A percentile compares a stretch with the other conserved stretches of the same genome.
Evolutionary conservation across 2,329 filamentous ascomycete genomes (phyloP).

Genomic region (Emergomyces orientalis): DNA sequence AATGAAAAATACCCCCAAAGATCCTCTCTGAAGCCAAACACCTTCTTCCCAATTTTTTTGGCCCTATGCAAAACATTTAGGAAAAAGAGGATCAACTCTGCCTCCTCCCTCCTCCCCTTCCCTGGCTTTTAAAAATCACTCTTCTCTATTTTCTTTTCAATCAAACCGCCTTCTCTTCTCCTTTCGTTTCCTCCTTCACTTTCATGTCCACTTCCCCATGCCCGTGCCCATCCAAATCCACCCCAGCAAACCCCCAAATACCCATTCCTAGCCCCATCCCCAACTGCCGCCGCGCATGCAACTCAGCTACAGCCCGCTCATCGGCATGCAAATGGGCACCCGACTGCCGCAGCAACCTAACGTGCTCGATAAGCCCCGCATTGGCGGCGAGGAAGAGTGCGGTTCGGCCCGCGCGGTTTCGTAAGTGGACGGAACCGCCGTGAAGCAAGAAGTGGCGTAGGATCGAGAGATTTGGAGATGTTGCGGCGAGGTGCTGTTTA

Average conservation of each 20-base stretch:
- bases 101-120: too few species aligned
- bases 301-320: constrained; percentile 45
- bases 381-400: constrained; percentile 52
- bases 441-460: constrained; percentile 47
- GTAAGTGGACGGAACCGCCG: constrained; percentile 51
- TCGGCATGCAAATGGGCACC: constrained; percentile 52
- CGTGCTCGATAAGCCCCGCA: constrained; percentile 47
- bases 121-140: too few species aligned
- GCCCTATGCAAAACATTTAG: too few species aligned
- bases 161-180: neutral
- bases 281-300: constrained; percentile 37
- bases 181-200: neutral
- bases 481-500: constrained; percentile 48
- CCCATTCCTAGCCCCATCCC: constrained; percentile 28
- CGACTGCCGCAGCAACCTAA: constrained; percentile 45
- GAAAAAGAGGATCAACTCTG: too few species aligned
- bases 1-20: too few species aligned
- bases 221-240: constrained; percentile 19
- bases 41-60: neutral
- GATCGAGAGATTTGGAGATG: constrained; percentile 46
- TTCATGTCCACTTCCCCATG: neutral
- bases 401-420: constrained; percentile 49
- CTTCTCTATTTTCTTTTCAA: neutral
- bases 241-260: constrained; percentile 30
- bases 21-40: too few species aligned